Evolutionary conservation across 1,284 basidiomycete species (phyloP), one percentile per base, ranked within the genome.

Genomic region (Marasmius oreades): DNA sequence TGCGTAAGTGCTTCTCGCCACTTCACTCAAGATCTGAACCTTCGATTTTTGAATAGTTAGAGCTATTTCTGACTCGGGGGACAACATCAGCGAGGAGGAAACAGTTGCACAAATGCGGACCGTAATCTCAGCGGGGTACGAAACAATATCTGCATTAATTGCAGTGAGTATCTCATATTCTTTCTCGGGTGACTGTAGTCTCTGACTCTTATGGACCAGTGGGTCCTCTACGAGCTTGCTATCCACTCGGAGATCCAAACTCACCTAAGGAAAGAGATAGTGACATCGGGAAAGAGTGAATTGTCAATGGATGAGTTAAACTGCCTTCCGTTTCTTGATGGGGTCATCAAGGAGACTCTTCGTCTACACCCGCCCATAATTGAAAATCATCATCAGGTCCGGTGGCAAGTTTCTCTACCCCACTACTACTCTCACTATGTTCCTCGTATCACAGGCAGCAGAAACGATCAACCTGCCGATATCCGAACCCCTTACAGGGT

Each of bases 111-210:
- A 84, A 59, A 80, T 84, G 77, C 75, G 81, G 51, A 83, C 81
- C 5, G 71, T 80, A 42, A 80, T 85, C 43, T 83, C 81, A 37
- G 82, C 82, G n/a, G 83, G 77, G n/a, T 85, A 82, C 59, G 82
- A 84, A 62, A 78, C 83, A 3, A 77, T 84, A 11, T 83, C 82
- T 51, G 78, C 80, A 2, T 67, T 77, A 16, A 70, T 82, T 47
- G 73, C 80, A 26, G 82, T 82, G 66, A 67, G 73, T 61, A 31
- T 28, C 53, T 14, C 28, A 50, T 43, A 20, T 33, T 42, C 44
- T 6, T 37, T 53, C 7, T 24, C 10, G 51, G 55, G 37, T 44
- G 22, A 44, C 47, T 53, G 45, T 52, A 4, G 50, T 34, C 48
- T 37, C 55, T 28, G 43, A 23, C 47, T 46, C 45, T 43, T 26